Conservation (phyloP, 129 eudicot species). For the Smallanthus sonchifolius region DNA sequence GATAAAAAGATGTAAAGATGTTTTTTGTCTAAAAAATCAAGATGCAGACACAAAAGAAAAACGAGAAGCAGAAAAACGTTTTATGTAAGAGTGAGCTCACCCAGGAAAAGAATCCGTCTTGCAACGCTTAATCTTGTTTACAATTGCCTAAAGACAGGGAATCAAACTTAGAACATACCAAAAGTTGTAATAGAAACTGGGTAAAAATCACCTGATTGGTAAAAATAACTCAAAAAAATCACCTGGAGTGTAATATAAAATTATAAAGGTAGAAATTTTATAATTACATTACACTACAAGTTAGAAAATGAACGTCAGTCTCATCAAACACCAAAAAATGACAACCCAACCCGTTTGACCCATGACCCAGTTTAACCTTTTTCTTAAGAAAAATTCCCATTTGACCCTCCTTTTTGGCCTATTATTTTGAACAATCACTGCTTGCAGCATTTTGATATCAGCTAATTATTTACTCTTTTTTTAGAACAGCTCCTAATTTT, state of each 20-base stretch:
- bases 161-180: not conserved
- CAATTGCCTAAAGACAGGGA: conserved; percentile 56
- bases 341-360: not conserved
- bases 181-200: not conserved
- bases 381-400: not conserved
- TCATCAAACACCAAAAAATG: not conserved
- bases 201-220: not conserved
- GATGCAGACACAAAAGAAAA: not conserved
- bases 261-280: not conserved
- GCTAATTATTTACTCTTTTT: not conserved
- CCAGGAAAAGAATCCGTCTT: conserved; percentile 92
- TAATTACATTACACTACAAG: not conserved
- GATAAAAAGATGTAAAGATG: not conserved
- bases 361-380: not conserved
- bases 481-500: too few relatives aligned
- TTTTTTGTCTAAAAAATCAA: not conserved
- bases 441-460: not conserved
- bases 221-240: not conserved
- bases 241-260: not conserved
- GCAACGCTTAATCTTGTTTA: conserved; percentile 95
- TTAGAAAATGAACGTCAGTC: not conserved
- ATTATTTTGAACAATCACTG: not conserved
- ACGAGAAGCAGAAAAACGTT: not conserved
- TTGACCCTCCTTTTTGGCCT: not conserved
- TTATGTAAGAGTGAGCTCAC: conserved; percentile 35